Base-by-base conservation (phyloP, 2,329 filamentous ascomycete genomes). In the Alternaria arborescens region DNA sequence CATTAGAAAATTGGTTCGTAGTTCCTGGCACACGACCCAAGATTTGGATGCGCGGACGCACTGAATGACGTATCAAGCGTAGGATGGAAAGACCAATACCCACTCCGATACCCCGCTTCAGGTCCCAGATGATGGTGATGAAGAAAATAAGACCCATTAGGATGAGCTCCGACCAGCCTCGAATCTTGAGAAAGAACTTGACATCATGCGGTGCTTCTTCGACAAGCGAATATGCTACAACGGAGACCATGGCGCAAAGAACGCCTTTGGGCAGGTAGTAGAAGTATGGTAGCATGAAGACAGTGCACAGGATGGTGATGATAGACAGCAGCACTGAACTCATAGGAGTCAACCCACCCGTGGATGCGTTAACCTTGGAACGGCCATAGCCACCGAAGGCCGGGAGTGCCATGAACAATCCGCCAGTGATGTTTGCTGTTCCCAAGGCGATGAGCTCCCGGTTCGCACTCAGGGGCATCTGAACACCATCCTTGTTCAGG, bases 241-340 rank as follows among this genome's bases (percentile, higher is more conserved):
- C 94, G 14, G 91, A 94, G 62, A 99, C 97, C 88, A 98, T 95
- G 18, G 94, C 87, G 18, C 90, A 97, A 20, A 99, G 86, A 1
- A 98, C 93, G 5, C 92, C 92, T 90, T 97, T 97, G 90, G 95
- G 95, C 47, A 99, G 86, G 76, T 93, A 98, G 81, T 97, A 96
- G 71, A 99, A 94, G 77, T 93, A 96, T 0, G 94, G 94, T 28
- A 98, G 82, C 46, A 98, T 82, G 73, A 93, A 95, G 41, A 93
- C 75, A 47, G 97, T 90, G 72, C 90, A 92, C 48, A 96, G 79
- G 22, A 97, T 82, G 0, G 94, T 92, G 70, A 98, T 91, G 42
- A 94, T 66, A 62, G 91, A 93, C 56, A 99, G 81, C 51, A 98
- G 88, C 38, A 99, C 87, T 65, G 92, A 97, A 79, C 91, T 95